Evolutionary conservation across 1,139 yeast genomes (phyloP), one percentile per base, ranked within the genome.

Genomic region (Geotrichum phurueaensis): DNA sequence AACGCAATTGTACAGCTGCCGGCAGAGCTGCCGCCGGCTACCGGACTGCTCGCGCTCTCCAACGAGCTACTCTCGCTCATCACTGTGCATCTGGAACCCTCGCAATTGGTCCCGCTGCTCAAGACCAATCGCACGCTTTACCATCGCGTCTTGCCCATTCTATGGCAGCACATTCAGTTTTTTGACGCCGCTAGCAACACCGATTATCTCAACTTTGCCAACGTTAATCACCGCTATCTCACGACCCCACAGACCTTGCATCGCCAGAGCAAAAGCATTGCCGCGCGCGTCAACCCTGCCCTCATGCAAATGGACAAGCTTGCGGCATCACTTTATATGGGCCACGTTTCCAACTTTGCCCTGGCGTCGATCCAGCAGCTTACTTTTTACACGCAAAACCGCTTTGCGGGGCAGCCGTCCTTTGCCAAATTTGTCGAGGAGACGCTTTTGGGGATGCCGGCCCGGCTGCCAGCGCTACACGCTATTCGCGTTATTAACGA

Each of bases 91-190:
- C 52, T 54, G 7, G 45, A 29, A 7, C 57, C 57, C 1, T 12
- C 31, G 4, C 45, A 54, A 25, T 48, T 54, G 22, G 52, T 48
- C 15, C 47, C 29, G 13, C 29, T 54, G 20, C 23, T 54, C 12
- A 18, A 29, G 29, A 20, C 47, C 33, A 39, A 23, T n/a, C 15
- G 33, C 47, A 23, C 29, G 5, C 20, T 54, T 18, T 54, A 54
- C 45, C n/a, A 47, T 18, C 51, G 52, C 13, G 33, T 54, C 13
- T n/a, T 54, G 10, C 57, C 57, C 3, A 48, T 48, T 18, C 22
- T 54, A 12, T 54, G 57, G 57, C 57, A 54, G 48, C 57, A 54
- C 22, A 48, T 54, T 10, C 57, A 54, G 47, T 54, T 54, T 27
- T 54, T 54, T 20, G 25, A 20, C 7, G 48, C 52, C 12, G 2